Evolutionary conservation across 768 basidiomycete genomes (phyloP).

Genomic region (Boletus reticulatus): DNA sequence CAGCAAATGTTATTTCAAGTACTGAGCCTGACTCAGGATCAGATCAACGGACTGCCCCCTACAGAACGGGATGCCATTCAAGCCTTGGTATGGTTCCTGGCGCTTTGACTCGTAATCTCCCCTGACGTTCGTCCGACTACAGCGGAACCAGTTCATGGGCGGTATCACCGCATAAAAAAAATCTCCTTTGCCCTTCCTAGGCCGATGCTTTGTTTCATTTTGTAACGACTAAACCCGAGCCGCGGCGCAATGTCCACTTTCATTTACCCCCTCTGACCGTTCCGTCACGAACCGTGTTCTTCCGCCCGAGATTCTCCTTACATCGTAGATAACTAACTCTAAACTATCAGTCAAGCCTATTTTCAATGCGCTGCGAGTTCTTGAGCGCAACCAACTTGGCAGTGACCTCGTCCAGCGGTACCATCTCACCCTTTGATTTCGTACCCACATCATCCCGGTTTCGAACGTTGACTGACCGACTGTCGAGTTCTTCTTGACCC

Average conservation of each 20-base stretch:
- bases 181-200: neutral
- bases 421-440: conserved; percentile 76
- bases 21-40: conserved; percentile 73
- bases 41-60: conserved; percentile 79
- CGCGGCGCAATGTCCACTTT: too few species aligned
- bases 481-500: conserved; percentile 87
- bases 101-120: neutral
- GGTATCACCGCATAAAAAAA: conserved; percentile 26
- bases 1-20: conserved; percentile 88
- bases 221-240: neutral
- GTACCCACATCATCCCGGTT: conserved; percentile 92
- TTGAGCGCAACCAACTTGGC: conserved; percentile 74
- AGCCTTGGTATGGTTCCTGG: conserved; percentile 56
- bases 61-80: conserved; percentile 77
- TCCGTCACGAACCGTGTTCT: neutral
- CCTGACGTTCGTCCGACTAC: neutral
- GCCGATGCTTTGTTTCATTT: neutral
- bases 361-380: conserved; percentile 48
- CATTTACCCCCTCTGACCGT: neutral
- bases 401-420: conserved; percentile 67
- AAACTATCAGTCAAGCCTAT: conserved; percentile 42
- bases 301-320: neutral
- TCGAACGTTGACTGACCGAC: conserved; percentile 88
- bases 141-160: conserved; percentile 37
- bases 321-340: conserved; percentile 10